phyloP scores from a whole-genome alignment of 345 rosid genomes.

The Litchi chinensis region DNA sequence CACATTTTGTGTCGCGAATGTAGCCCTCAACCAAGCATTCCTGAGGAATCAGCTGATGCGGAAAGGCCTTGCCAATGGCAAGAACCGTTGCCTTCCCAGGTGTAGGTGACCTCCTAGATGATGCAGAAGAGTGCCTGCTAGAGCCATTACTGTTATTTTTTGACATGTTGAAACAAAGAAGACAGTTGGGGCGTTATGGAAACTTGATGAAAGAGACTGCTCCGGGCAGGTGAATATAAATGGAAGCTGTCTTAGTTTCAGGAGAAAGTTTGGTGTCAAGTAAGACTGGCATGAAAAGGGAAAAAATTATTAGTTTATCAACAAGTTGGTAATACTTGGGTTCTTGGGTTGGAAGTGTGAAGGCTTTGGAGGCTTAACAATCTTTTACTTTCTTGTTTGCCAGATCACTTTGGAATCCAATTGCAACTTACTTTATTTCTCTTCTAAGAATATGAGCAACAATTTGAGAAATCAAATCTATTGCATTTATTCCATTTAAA shows the following conservation, averaged over 20 bases:
- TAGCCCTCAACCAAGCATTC: slow-evolving; percentile 90
- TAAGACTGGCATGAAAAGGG: slow-evolving; percentile 47
- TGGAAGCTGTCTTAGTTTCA: slow-evolving; percentile 34
- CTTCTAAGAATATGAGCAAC: slow-evolving; percentile 3
- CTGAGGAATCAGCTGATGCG: slow-evolving; percentile 74
- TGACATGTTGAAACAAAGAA: slow-evolving; percentile 44
- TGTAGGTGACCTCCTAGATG: slow-evolving; percentile 48
- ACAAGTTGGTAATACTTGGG: slow-evolving; percentile 46
- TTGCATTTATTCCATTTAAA: background rate
- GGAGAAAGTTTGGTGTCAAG: slow-evolving; percentile 66
- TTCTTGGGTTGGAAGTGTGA: slow-evolving; percentile 39
- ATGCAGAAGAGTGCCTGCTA: slow-evolving; percentile 22
- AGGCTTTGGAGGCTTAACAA: slow-evolving; percentile 25
- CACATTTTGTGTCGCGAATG: slow-evolving; percentile 80
- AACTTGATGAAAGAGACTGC: slow-evolving; percentile 5
- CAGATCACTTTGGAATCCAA: background rate
- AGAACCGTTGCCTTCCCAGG: slow-evolving; percentile 85
- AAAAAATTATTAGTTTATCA: slow-evolving; percentile 29
- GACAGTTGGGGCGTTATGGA: slow-evolving; percentile 15
- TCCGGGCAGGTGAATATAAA: slow-evolving; percentile 40
- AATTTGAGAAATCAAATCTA: background rate
- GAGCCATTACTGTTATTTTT: slow-evolving; percentile 29
- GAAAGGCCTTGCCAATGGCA: slow-evolving; percentile 95
- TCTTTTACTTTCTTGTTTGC: slow-evolving; percentile 21
- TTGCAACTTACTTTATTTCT: slow-evolving; percentile 3